Evolutionary conservation across 2,329 filamentous ascomycete species (phyloP).

Genomic region (Pyrenochaeta sp.): DNA sequence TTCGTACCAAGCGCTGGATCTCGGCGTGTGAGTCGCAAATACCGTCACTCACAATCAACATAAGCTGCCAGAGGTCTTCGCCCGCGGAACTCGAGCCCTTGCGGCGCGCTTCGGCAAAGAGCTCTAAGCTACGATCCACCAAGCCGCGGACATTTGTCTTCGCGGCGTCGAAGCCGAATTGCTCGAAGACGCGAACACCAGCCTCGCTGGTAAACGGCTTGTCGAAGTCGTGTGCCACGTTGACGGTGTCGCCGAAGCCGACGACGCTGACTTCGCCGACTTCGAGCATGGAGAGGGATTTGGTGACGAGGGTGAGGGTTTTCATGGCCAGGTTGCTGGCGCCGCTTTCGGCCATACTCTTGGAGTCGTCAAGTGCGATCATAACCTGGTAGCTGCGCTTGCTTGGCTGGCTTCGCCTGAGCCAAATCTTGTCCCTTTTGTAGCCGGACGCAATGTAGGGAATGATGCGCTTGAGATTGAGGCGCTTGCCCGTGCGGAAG

Average conservation of each 20-base stretch:
- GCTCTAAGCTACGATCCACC: slow-evolving; percentile 76
- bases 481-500: slow-evolving; percentile 95
- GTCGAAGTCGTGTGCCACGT: slow-evolving; percentile 85
- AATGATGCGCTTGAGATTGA: slow-evolving; percentile 99
- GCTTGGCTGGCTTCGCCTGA: slow-evolving; percentile 87
- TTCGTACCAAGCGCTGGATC: slow-evolving; percentile 81
- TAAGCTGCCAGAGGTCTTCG: slow-evolving; percentile 90
- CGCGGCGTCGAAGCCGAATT: slow-evolving; percentile 84
- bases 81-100: slow-evolving; percentile 59
- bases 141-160: slow-evolving; percentile 85
- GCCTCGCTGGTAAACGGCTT: slow-evolving; percentile 81
- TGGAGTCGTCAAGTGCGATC: slow-evolving; percentile 94
- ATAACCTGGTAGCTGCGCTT: slow-evolving; percentile 98
- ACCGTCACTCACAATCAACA: slow-evolving; percentile 91
- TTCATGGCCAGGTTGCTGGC: slow-evolving; percentile 86
- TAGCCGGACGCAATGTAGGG: slow-evolving; percentile 98
- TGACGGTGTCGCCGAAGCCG: slow-evolving; percentile 84
- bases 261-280: slow-evolving; percentile 91
- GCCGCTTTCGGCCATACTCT: slow-evolving; percentile 85
- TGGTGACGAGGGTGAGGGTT: slow-evolving; percentile 89
- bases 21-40: slow-evolving; percentile 88
- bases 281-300: slow-evolving; percentile 89
- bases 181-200: slow-evolving; percentile 82
- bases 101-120: slow-evolving; percentile 79
- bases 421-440: slow-evolving; percentile 99